A percentile compares a stretch with the other conserved stretches of the same genome.
These are phyloP conservation scores for Brassica napus DNA, from an alignment of 345 rosid genomes.

Conservation along the genomic window Da-Ae NC_063436.1:11781001-11781500, in stretches of 20 bases:
- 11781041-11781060: background rate
- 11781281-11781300: background rate
- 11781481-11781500: background rate
- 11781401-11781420: background rate
- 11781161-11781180: background rate
- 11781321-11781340: background rate
- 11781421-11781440: background rate
- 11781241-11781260: background rate
- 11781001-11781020: background rate
- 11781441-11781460: background rate
- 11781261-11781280: background rate
- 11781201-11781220: background rate
- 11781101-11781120: conserved; percentile 11
- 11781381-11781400: background rate
- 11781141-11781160: conserved; percentile 11
- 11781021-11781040: conserved; percentile 3
- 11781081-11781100: background rate
- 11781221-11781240: background rate
- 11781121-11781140: background rate
- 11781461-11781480: background rate
- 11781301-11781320: background rate
- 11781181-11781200: background rate
- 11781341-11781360: background rate
- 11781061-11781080: background rate
- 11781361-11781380: background rate